Percentiles rank a stretch among this genome's conserved stretches.
phyloP scores from a whole-genome alignment of 2,329 filamentous ascomycete genomes.

The Venturia pyrina region DNA sequence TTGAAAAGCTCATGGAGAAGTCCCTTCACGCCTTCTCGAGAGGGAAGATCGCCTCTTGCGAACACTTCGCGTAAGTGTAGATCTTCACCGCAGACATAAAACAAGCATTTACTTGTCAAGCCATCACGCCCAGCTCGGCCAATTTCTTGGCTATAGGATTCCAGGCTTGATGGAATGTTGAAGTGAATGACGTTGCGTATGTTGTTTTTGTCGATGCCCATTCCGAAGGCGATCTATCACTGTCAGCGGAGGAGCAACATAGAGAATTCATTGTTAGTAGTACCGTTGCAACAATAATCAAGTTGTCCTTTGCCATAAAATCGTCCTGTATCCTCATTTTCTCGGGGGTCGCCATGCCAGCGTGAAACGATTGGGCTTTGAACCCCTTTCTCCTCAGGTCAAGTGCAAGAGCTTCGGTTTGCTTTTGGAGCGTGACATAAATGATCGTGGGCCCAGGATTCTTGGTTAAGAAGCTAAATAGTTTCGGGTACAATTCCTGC shows the following conservation, averaged over 20 bases:
- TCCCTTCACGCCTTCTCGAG: slow-evolving; percentile 35
- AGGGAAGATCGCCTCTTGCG: slow-evolving; percentile 49
- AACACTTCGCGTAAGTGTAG: slow-evolving; percentile 51
- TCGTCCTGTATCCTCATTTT: slow-evolving; percentile 41
- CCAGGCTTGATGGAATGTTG: slow-evolving; percentile 87
- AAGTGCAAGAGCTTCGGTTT: slow-evolving; percentile 61
- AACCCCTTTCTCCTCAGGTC: slow-evolving; percentile 58
- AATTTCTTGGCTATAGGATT: slow-evolving; percentile 93
- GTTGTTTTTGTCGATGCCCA: slow-evolving; percentile 95
- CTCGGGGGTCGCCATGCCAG: slow-evolving; percentile 50
- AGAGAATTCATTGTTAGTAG: background rate
- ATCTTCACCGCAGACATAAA: slow-evolving; percentile 52
- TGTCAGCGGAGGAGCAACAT: slow-evolving; percentile 30
- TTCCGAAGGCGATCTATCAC: slow-evolving; percentile 81
- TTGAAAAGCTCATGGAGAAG: slow-evolving; percentile 45
- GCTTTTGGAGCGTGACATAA: slow-evolving; percentile 52
- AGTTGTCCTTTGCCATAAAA: slow-evolving; percentile 56
- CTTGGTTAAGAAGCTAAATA: slow-evolving; percentile 39
- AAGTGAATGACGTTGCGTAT: slow-evolving; percentile 94
- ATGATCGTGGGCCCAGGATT: slow-evolving; percentile 49
- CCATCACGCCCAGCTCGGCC: slow-evolving; percentile 85
- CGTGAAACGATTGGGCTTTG: slow-evolving; percentile 63
- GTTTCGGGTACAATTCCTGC: slow-evolving; percentile 41
- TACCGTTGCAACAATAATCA: slow-evolving; percentile 37
- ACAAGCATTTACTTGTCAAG: slow-evolving; percentile 73